Conservation (phyloP, 352 stramenopile genomes). For the Phytopythium cucurbitacearum region DNA sequence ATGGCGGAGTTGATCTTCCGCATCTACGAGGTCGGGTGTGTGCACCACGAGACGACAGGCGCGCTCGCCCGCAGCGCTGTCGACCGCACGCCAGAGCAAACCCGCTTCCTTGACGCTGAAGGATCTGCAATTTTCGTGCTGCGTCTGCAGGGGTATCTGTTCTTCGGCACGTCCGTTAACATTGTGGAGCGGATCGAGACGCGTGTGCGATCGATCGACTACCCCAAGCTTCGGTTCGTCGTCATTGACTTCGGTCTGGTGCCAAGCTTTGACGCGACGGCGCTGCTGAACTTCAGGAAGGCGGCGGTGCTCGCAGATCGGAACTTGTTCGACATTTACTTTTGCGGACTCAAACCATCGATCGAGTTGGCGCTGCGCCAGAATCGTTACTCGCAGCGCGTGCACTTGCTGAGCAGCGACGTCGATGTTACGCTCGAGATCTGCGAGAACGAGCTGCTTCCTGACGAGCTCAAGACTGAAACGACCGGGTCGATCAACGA, state of each 20-base stretch:
- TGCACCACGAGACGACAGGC: slow-evolving; percentile 72
- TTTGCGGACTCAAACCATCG: slow-evolving; percentile 53
- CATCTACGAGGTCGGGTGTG: slow-evolving; percentile 73
- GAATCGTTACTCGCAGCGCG: slow-evolving; percentile 38
- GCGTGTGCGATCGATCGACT: slow-evolving; percentile 54
- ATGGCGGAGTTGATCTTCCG: slow-evolving; percentile 78
- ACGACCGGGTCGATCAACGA: slow-evolving; percentile 34
- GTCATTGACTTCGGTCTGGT: slow-evolving; percentile 82
- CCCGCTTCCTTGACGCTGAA: slow-evolving; percentile 42
- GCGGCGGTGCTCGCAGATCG: slow-evolving; percentile 48
- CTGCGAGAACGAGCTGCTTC: slow-evolving; percentile 60
- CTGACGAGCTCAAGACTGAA: slow-evolving; percentile 27
- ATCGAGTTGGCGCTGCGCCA: slow-evolving; percentile 44
- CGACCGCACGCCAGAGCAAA: slow-evolving; percentile 60
- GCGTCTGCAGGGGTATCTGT: slow-evolving; percentile 74
- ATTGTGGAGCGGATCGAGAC: slow-evolving; percentile 75
- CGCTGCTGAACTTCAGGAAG: slow-evolving; percentile 75
- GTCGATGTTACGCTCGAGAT: slow-evolving; percentile 59
- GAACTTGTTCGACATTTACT: slow-evolving; percentile 78
- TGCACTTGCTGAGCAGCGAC: slow-evolving; percentile 47
- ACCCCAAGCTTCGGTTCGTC: slow-evolving; percentile 51
- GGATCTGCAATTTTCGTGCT: slow-evolving; percentile 67
- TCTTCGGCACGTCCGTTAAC: slow-evolving; percentile 80
- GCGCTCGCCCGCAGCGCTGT: slow-evolving; percentile 59
- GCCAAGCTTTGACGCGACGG: slow-evolving; percentile 70